Conservation (phyloP, 2,329 filamentous ascomycete species). For the Clarireedia paspali region DNA sequence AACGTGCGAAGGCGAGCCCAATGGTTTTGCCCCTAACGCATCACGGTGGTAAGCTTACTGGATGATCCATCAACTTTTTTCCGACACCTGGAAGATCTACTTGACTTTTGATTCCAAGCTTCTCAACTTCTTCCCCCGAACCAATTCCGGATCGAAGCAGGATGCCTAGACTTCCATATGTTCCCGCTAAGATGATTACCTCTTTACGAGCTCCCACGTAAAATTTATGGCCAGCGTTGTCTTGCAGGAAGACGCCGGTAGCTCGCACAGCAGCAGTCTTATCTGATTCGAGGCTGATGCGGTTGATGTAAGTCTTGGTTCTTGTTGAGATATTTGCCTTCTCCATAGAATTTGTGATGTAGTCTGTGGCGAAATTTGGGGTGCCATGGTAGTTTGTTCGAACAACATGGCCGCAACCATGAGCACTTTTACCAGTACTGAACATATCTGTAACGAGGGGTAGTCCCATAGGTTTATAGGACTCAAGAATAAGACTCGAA, state of each 20-base stretch:
- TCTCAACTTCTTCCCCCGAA: slow-evolving; percentile 34
- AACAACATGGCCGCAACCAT: not conserved
- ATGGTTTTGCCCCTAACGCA: not conserved
- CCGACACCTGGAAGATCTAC: slow-evolving; percentile 43
- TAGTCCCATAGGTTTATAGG: not conserved
- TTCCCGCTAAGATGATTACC: slow-evolving; percentile 42
- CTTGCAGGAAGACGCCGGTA: not conserved
- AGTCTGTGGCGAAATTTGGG: not conserved
- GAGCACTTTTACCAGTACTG: not conserved
- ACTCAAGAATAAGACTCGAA: not conserved
- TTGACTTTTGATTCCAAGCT: slow-evolving; percentile 35
- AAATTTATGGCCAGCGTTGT: not conserved
- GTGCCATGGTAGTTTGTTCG: not conserved
- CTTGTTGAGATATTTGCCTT: not conserved
- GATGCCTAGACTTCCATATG: slow-evolving; percentile 43
- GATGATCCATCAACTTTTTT: slow-evolving; percentile 40
- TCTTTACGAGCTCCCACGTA: slow-evolving; percentile 29
- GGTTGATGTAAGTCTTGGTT: not conserved
- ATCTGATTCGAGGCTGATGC: not conserved
- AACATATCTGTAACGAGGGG: not conserved
- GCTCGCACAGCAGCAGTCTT: not conserved
- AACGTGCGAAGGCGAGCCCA: not conserved
- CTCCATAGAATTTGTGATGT: not conserved
- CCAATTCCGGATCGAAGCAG: slow-evolving; percentile 45
- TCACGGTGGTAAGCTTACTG: not conserved